Base-by-base conservation (phyloP, 192 early-diverging fungal genomes). In the Coemansia sp. region DNA sequence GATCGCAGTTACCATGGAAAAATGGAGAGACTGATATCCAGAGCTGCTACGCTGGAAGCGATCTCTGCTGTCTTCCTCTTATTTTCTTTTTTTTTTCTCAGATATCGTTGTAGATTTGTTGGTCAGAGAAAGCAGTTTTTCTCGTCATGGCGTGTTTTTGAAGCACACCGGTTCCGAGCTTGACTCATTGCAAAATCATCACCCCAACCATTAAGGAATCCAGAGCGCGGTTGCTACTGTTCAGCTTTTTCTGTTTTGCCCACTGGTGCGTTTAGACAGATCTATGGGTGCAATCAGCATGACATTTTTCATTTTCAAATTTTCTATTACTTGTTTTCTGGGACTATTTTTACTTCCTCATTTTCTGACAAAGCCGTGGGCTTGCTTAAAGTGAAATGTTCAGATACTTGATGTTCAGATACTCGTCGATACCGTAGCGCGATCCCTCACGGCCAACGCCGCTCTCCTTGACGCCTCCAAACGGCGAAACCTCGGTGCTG, bases 401-500 rank as follows among this genome's bases (percentile, higher is more conserved):
- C 25, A 84, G n/a, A 33, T 32, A 32, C 61, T 84, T 84, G 61
- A 76, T 68, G 40, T 76, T 76, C 28, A 74, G 61, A 48, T 77
- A 84, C 52, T 84, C 83, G 56, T 85, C 69, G 58, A 88, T 72
- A 0, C 78, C 84, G 51, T 75, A 71, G 65, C 67, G 68, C 36
- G 84, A 85, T 5, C 85, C 68, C 50, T 88, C 87, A 16, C 84
- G 87, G 2, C 87, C 87, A 17, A 84, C 22, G 6, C 87, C 87
- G 17, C 80, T 85, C 57, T 86, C 69, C 65, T 86, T 87, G 61
- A 80, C 59, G 10, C 87, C 89, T n/a, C 89, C 89, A 77, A 89
- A 85, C n/a, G 89, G 87, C 32, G 80, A 56, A 5, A 73, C 75
- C 20, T 81, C 78, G 5, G 60, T 73, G 22, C 85, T 84, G 38